Percentiles rank a stretch among this genome's conserved stretches.
Conservation (phyloP, 2,329 filamentous ascomycete species). For the Ceratocystis eucalypticola region DNA sequence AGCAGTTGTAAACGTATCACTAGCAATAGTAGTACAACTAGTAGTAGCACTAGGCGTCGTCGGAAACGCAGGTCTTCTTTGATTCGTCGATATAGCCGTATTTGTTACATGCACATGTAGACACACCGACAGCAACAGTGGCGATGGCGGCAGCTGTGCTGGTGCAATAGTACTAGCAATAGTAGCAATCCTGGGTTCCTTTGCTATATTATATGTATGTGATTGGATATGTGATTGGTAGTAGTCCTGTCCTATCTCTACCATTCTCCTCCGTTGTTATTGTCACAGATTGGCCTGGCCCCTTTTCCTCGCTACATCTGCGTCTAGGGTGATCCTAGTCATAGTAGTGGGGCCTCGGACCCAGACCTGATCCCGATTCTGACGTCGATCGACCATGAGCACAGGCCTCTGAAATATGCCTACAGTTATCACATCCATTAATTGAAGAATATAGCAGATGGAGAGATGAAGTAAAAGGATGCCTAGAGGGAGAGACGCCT, state of each 20-base stretch:
- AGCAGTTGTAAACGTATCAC: not conserved
- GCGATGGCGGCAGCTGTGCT: too few relatives aligned
- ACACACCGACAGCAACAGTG: too few relatives aligned
- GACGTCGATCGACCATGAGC: constrained; percentile 15
- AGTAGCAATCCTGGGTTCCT: not conserved
- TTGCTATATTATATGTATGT: not conserved
- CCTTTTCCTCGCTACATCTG: constrained; percentile 10
- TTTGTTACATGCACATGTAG: too few relatives aligned
- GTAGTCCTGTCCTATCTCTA: not conserved
- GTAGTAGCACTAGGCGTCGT: not conserved
- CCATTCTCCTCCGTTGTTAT: not conserved
- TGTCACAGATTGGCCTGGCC: constrained; percentile 1
- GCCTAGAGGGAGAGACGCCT: not conserved
- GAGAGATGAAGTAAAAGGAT: not conserved
- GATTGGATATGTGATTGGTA: not conserved
- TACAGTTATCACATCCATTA: too few relatives aligned
- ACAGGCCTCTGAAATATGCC: constrained; percentile 7
- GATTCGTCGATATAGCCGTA: too few relatives aligned
- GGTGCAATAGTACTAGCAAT: not conserved
- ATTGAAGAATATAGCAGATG: too few relatives aligned
- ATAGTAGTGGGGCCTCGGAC: constrained; percentile 12
- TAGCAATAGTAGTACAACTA: not conserved
- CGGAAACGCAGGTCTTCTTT: not conserved
- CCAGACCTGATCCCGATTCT: constrained; percentile 11
- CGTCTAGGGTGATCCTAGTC: constrained; percentile 6